Evolutionary conservation across 192 early-diverging fungal species (phyloP).

Genomic region (Coemansia sp.): DNA sequence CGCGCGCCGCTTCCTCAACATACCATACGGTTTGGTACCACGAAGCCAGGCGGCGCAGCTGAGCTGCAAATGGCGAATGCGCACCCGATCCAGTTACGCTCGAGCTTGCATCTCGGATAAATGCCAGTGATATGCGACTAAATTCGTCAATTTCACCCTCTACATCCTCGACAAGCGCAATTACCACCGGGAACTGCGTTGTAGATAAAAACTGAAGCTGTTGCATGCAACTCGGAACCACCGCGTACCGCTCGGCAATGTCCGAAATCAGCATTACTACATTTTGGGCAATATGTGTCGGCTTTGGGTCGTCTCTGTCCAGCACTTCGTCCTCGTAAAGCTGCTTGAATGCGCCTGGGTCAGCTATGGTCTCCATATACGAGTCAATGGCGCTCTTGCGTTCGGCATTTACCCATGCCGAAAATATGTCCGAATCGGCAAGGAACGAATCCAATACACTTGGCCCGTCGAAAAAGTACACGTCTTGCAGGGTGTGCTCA

Average conservation of each 20-base stretch:
- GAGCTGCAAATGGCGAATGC: slow-evolving; percentile 21
- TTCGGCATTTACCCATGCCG: slow-evolving; percentile 70
- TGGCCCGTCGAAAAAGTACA: slow-evolving; percentile 54
- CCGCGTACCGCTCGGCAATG: slow-evolving; percentile 61
- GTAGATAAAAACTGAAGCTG: slow-evolving; percentile 60
- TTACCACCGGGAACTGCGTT: slow-evolving; percentile 64
- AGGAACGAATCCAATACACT: slow-evolving; percentile 56
- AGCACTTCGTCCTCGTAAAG: slow-evolving; percentile 55
- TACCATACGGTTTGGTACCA: slow-evolving; percentile 53
- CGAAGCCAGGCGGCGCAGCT: slow-evolving; percentile 33
- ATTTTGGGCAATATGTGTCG: slow-evolving; percentile 62
- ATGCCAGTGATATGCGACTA: slow-evolving; percentile 51
- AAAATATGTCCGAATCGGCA: slow-evolving; percentile 58
- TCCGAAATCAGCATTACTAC: slow-evolving; percentile 63
- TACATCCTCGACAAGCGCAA: slow-evolving; percentile 54
- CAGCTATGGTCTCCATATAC: slow-evolving; percentile 64
- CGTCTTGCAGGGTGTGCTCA: slow-evolving; percentile 65
- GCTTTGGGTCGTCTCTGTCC: slow-evolving; percentile 56
- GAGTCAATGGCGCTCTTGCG: slow-evolving; percentile 60
- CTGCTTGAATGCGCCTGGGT: slow-evolving; percentile 62
- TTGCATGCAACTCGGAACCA: slow-evolving; percentile 60
- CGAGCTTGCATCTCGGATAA: slow-evolving; percentile 30
- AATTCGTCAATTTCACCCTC: slow-evolving; percentile 51
- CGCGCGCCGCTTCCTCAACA: slow-evolving; percentile 43
- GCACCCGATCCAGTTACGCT: neutral